Base-by-base conservation (phyloP, 1,139 yeast genomes). In the Diutina mesorugosa region DNA sequence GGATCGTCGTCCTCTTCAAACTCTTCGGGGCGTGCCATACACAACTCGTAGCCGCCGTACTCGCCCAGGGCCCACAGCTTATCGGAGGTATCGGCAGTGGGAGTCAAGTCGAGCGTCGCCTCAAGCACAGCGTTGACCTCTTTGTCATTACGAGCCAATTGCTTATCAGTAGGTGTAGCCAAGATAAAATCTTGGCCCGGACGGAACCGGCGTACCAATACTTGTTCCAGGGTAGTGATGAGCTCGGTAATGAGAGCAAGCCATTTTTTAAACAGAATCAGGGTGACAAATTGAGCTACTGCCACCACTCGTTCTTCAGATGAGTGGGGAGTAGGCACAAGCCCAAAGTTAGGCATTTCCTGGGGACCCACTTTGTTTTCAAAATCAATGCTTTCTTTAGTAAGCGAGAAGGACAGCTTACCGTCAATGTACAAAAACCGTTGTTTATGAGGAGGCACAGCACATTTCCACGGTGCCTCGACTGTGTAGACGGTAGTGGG, bases 161-260 rank as follows among this genome's bases (percentile, higher is more conserved):
- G 70, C 52, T 76, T 72, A 52, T 81, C 85, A 5, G 85, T 75
- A 10, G 88, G 80, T 0, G 98, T 89, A 0, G 99, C 99, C 55
- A 95, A 74, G 4, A 93, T 91, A 68, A 89, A 95, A 69, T 95
- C 99, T 47, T 83, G 84, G 1, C 98, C 99, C 0, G 97, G 99
- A 63, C 99, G 80, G 72, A 95, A 95, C 61, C 98, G 76, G 66
- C 99, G 80, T 2, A 87, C 79, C 48, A 90, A 66, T 1, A 87
- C 72, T 62, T 87, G 88, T 59, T 87, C 89, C 51, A 85, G 78
- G 9, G 83, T 73, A 8, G 87, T 83, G 2, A 78, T 72, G 58
- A 90, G 67, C n/a, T 83, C 78, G 0, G 97, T 87, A 5, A 91
- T 69, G 3, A 72, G 60, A 28, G 74, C 72, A 48, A 95, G 67